Evolutionary conservation across 352 stramenopile species (phyloP), one percentile per base, ranked within the genome.

Genomic region (Peronospora tabacina): DNA sequence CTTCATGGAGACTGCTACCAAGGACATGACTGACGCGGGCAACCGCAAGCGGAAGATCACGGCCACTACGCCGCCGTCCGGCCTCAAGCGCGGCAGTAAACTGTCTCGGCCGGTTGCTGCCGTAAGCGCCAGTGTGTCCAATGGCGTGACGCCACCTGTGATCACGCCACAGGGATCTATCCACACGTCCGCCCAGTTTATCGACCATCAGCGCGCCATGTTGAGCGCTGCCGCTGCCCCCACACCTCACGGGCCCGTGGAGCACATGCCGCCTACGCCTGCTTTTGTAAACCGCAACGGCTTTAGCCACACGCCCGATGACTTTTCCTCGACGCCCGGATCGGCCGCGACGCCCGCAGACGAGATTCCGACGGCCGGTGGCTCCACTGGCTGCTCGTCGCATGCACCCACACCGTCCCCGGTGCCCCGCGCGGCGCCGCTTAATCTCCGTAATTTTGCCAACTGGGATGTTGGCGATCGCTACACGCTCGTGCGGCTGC

Each of bases 11-110:
- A 66, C 54, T 48, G 58, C 57, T 11, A 44, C 49, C 28, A 59
- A 66, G 40, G 62, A 69, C 52, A 47, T 64, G 44, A 44, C 55
- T 30, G 56, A 62, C 38, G 52, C 61, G 35, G 51, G 51, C 39
- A 83, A 80, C 54, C 79, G 79, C 63, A 90, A 90, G 72, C 75
- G 79, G 34, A 87, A 87, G 72, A 86, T 82, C 58, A 74, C 69
- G 15, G 65, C 66, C 8, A 68, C 70, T 52, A 58, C 63, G 43
- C 57, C 64, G 8, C 63, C 70, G 7, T 41, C 62, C 5, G 54
- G 66, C 1, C 68, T 84, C 13, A 73, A 71, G 48, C 68, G 72
- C 49, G 68, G 72, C 0, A 61, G 55, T 52, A 84, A 84, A 45
- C 67, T 84, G 37, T 71, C 74, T 22, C 68, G 72, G 0, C 68